Evolutionary conservation across 495 filamentous ascomycete species (phyloP).

Genomic region (Parachaetomium inaequale): DNA sequence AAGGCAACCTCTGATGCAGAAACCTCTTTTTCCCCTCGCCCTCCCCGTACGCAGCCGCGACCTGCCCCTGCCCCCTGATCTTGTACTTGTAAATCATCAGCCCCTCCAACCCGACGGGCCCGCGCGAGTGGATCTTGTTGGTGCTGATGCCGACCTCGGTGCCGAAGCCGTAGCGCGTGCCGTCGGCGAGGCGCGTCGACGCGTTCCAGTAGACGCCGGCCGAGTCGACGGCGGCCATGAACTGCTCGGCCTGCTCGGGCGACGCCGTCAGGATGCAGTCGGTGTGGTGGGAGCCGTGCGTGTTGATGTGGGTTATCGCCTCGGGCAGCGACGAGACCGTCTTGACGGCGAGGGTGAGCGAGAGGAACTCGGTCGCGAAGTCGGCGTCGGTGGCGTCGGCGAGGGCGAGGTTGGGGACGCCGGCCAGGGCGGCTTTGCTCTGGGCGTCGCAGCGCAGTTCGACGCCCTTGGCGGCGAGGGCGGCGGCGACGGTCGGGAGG

Average conservation of each 20-base stretch:
- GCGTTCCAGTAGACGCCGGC: conserved; percentile 97
- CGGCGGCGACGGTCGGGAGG: conserved; percentile 67
- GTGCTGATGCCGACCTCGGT: conserved; percentile 98
- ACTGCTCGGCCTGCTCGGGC: conserved; percentile 61
- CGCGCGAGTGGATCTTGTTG: conserved; percentile 94
- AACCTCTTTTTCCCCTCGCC: conserved; percentile 62
- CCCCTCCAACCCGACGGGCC: conserved; percentile 90
- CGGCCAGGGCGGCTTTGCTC: conserved; percentile 58
- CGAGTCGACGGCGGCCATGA: conserved; percentile 81
- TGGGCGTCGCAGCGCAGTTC: conserved; percentile 74
- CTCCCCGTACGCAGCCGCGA: conserved; percentile 67
- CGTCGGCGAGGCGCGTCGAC: conserved; percentile 89
- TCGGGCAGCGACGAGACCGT: conserved; percentile 62
- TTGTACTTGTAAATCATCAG: conserved; percentile 97
- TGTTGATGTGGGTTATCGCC: conserved; percentile 86
- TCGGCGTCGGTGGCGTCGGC: conserved; percentile 64
- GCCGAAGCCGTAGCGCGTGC: conserved; percentile 95
- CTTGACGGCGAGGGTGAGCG: conserved; percentile 80
- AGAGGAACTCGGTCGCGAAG: conserved; percentile 86
- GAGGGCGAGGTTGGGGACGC: conserved; percentile 42
- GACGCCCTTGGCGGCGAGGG: conserved; percentile 72
- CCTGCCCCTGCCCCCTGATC: conserved; percentile 75
- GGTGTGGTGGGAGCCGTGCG: conserved; percentile 90
- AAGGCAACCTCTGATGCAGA: conserved; percentile 61
- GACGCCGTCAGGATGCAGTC: conserved; percentile 81